Conservation (phyloP, 73 alveolate species). For the Paramecium tetraurelia region DNA sequence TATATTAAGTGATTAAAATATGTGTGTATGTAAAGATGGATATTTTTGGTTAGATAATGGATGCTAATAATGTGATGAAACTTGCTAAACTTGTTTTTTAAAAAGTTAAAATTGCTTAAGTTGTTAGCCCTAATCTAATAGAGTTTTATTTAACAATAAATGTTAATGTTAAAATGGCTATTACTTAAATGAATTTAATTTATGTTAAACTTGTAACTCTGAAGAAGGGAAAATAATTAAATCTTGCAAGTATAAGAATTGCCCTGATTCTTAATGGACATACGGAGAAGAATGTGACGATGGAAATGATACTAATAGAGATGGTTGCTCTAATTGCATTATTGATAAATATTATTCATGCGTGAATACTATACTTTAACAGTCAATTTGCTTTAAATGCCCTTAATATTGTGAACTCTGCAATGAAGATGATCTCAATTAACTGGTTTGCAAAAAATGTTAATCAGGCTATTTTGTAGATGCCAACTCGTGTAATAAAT, state of each 20-base stretch:
- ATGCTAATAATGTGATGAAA: background rate
- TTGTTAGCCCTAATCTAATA: background rate
- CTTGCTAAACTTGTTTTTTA: background rate
- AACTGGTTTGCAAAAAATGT: background rate
- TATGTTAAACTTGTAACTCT: background rate
- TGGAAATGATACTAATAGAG: conserved; percentile 67
- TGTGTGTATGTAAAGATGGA: background rate
- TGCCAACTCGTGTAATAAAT: background rate
- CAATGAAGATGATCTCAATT: background rate
- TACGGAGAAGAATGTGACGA: conserved; percentile 71
- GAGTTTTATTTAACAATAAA: background rate
- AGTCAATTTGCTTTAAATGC: background rate
- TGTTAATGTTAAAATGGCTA: background rate
- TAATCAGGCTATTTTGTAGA: background rate
- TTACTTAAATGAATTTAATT: background rate
- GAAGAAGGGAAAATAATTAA: background rate
- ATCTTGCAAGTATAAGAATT: background rate
- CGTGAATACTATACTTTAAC: background rate
- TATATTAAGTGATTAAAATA: background rate
- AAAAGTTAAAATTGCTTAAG: background rate
- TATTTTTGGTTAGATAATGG: background rate
- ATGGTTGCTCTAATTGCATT: conserved; percentile 70
- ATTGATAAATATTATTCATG: conserved; percentile 50
- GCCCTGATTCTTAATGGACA: conserved; percentile 20
- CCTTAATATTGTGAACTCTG: background rate